A percentile compares a stretch with the other conserved stretches of the same genome.
Evolutionary conservation across 768 basidiomycete species (phyloP).

Genomic region (Tylopilus balloui): DNA sequence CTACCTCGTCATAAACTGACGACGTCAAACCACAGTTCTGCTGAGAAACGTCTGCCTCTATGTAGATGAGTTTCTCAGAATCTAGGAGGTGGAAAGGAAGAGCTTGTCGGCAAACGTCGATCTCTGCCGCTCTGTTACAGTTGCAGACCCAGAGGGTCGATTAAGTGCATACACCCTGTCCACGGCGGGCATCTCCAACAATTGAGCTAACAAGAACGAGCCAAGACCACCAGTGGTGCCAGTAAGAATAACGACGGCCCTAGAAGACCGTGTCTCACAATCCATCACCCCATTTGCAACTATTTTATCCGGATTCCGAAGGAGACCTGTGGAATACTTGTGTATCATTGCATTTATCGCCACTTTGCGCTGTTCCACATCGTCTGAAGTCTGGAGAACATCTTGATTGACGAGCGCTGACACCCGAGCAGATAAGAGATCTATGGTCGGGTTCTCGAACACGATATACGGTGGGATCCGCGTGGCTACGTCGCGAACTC

Average conservation of each 20-base stretch:
- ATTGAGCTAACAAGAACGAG: slow-evolving; percentile 32
- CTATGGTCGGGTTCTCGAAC: slow-evolving; percentile 34
- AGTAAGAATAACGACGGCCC: slow-evolving; percentile 26
- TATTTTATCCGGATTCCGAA: background rate
- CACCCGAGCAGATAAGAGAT: background rate
- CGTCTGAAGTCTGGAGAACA: background rate
- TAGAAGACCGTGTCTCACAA: background rate
- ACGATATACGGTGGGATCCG: slow-evolving; percentile 31
- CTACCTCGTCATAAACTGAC: slow-evolving; percentile 30
- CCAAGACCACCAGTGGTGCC: slow-evolving; percentile 44
- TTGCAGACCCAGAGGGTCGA: slow-evolving; percentile 13
- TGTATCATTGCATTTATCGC: slow-evolving; percentile 33
- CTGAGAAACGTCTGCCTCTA: slow-evolving; percentile 36
- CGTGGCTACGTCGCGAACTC: slow-evolving; percentile 16
- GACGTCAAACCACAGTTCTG: slow-evolving; percentile 28
- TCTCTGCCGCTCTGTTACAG: slow-evolving; percentile 27
- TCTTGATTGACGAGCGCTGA: background rate
- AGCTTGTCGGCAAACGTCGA: slow-evolving; percentile 33
- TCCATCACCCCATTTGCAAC: background rate
- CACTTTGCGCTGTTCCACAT: background rate
- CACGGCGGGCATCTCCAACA: slow-evolving; percentile 25
- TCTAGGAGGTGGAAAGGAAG: slow-evolving; percentile 30
- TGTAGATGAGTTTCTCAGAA: slow-evolving; percentile 32
- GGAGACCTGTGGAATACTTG: slow-evolving; percentile 30
- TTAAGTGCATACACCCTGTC: slow-evolving; percentile 35